Conservation (phyloP, 345 rosid species). For the Hypericum perforatum region DNA sequence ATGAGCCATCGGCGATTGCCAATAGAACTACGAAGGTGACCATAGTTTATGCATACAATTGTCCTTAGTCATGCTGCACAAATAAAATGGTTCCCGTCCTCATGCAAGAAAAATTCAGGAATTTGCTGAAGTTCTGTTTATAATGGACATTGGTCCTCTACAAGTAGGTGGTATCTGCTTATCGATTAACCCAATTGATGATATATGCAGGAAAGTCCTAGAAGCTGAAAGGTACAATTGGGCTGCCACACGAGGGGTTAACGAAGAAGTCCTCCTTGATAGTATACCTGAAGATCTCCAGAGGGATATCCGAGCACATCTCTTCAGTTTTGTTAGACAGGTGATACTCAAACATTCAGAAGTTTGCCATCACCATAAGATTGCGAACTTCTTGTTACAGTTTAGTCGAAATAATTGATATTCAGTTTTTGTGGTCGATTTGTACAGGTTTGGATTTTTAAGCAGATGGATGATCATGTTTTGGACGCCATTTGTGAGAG, state of each 20-base stretch:
- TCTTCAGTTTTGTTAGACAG: slow-evolving; percentile 66
- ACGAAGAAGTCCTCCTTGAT: slow-evolving; percentile 57
- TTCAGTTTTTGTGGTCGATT: not conserved
- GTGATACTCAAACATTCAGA: slow-evolving; percentile 19
- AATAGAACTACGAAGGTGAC: slow-evolving; percentile 45
- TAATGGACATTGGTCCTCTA: too few relatives aligned
- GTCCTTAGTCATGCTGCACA: not conserved
- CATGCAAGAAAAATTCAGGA: not conserved
- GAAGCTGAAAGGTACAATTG: slow-evolving; percentile 78
- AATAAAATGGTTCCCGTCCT: not conserved
- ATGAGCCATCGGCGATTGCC: slow-evolving; percentile 88
- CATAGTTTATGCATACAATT: not conserved
- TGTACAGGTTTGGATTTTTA: slow-evolving; percentile 67
- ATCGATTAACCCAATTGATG: slow-evolving; percentile 7
- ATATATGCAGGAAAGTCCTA: slow-evolving; percentile 47
- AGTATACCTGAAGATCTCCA: slow-evolving; percentile 86
- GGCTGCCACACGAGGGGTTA: slow-evolving; percentile 90
- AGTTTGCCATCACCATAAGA: too few relatives aligned
- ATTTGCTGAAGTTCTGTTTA: too few relatives aligned
- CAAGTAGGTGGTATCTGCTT: not conserved
- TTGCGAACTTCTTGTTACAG: not conserved
- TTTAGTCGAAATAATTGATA: not conserved
- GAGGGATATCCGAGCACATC: slow-evolving; percentile 81
- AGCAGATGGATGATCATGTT: slow-evolving; percentile 57
- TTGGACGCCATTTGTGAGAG: slow-evolving; percentile 69